These are phyloP conservation scores for Solanum hybrid DNA, from an alignment of 305 asterid species.

Conservation along the genomic window DNA sequence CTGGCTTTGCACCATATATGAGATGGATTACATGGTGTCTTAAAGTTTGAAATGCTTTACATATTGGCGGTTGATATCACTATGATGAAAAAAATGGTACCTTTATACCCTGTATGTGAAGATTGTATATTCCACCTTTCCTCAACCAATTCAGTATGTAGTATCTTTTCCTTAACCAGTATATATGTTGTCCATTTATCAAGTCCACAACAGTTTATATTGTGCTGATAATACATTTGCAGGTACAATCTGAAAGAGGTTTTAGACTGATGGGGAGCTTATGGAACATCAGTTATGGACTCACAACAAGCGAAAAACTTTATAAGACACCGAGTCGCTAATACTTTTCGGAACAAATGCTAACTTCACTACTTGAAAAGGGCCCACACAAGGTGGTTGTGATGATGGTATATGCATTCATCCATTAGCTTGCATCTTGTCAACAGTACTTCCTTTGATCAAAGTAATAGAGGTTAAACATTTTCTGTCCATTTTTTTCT, in stretches of 20 bases:
- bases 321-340: not conserved
- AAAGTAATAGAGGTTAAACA: not conserved
- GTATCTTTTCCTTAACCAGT: not conserved
- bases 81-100: not conserved
- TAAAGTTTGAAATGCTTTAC: not conserved
- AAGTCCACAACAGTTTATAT: not conserved
- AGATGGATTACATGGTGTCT: not conserved
- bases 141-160: not conserved
- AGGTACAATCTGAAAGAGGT: not conserved
- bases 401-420: not conserved
- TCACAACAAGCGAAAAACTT: not conserved
- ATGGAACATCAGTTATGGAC: not conserved
- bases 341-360: not conserved
- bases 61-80: not conserved
- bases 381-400: not conserved
- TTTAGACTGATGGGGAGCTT: not conserved
- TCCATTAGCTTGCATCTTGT: not conserved
- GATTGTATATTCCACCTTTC: not conserved
- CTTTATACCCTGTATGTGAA: not conserved
- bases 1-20: not conserved
- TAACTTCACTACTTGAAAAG: not conserved
- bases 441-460: not conserved
- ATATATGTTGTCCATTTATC: not conserved
- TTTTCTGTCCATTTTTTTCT: not conserved
- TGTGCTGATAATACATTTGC: not conserved